Evolutionary conservation across 352 stramenopile species (phyloP), one percentile per base, ranked within the genome.

Genomic region (Peronospora farinosa): DNA sequence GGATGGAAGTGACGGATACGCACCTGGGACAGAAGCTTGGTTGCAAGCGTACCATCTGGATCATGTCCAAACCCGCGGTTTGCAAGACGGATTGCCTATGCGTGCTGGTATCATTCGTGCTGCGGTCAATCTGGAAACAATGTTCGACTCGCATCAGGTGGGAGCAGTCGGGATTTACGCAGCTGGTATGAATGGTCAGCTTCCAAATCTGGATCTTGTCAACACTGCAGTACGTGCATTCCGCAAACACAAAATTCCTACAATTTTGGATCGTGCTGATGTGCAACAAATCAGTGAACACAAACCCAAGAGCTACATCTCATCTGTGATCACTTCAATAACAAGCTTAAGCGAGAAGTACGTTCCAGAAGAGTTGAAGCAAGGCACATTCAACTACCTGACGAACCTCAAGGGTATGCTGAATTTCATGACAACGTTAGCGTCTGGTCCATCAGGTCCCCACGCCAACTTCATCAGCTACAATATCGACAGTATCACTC

Each of bases 191-290:
- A 94, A 95, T 52, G 84, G 84, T 12, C 83, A 92, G 47, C 63
- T 95, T 12, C 84, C 84, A 4, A 95, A 95, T 19, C 53, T 94
- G 19, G 84, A 95, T 61, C 74, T 94, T 5, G 70, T 95, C 19
- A 95, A 95, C 57, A 79, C 73, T 1, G 80, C 75, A 0, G 74
- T 90, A 11, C 60, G 70, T 8, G 64, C 79, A 10, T 60, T 83
- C 9, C 52, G 57, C 11, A 49, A 61, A 12, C 69, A 89, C 27
- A 50, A 69, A 11, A 70, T 88, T 32, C 54, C 68, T 4, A 65
- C 72, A 2, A 57, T 75, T 25, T 47, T 92, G 7, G 69, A 90
- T 45, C 68, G 76, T 28, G 52, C 45, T 32, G 57, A 69, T 41
- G 54, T 35, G 23, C 44, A 44, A 15, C 19, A 39, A 43, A 31